phyloP scores from a whole-genome alignment of 306 rosid species.

The Rosa rugosa region DNA sequence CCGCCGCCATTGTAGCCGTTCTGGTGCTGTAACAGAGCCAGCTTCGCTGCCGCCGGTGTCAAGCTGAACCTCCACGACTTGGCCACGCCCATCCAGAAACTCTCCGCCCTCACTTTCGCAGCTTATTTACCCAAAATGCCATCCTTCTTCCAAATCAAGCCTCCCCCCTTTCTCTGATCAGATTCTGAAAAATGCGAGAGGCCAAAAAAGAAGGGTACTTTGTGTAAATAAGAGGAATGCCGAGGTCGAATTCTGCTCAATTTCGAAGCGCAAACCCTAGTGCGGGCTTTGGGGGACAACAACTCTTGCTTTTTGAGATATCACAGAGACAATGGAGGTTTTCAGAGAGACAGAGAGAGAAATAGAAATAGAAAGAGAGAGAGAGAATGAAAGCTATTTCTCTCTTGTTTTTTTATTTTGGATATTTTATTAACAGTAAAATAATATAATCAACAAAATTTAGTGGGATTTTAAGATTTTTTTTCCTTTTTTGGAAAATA shows the following conservation, averaged over 20 bases:
- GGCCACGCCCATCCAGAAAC: conserved; percentile 50
- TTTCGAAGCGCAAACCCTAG: conserved; percentile 17
- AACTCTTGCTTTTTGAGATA: conserved; percentile 4
- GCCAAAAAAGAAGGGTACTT: neutral
- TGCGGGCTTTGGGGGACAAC: neutral
- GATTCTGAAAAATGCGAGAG: neutral
- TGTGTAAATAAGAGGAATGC: neutral
- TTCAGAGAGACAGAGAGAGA: neutral
- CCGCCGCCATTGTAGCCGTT: conserved; percentile 20
- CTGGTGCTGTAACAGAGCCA: conserved; percentile 56
- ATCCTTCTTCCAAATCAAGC: neutral
- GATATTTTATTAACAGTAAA: neutral
- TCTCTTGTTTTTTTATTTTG: neutral
- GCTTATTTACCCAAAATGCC: conserved; percentile 29
- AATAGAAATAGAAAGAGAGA: neutral
- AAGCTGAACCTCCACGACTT: conserved; percentile 59
- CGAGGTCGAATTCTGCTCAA: neutral
- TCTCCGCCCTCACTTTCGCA: conserved; percentile 12
- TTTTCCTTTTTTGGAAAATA: neutral
- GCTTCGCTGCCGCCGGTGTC: conserved; percentile 56
- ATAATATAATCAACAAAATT: neutral
- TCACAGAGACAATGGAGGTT: neutral
- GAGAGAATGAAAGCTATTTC: neutral
- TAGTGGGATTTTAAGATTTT: neutral
- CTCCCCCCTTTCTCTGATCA: neutral